Percentiles rank a stretch among this genome's conserved stretches.
Conservation (phyloP, 2,329 filamentous ascomycete species). For the Harringtonia lauricola region DNA sequence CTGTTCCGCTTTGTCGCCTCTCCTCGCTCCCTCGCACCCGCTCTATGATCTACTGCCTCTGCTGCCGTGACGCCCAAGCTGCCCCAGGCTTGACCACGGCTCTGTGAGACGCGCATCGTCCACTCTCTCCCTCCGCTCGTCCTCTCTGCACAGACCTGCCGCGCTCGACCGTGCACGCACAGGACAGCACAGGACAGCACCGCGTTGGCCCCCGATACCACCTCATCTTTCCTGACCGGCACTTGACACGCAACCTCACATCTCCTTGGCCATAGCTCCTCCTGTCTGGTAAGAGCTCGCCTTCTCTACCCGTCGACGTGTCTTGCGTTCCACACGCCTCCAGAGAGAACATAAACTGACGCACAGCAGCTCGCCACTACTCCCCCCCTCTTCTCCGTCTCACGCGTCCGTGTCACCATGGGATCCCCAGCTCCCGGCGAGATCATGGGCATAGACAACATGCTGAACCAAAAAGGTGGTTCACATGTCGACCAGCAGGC, state of each 20-base stretch:
- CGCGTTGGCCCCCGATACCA: too few relatives aligned
- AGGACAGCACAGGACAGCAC: too few relatives aligned
- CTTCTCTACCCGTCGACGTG: too few relatives aligned
- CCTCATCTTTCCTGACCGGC: too few relatives aligned
- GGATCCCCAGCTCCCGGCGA: conserved; percentile 33
- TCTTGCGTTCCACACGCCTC: too few relatives aligned
- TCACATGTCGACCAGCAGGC: conserved; percentile 18
- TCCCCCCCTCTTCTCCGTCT: background rate
- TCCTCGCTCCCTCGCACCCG: background rate
- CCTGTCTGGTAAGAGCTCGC: too few relatives aligned
- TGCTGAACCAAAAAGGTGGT: conserved; percentile 40
- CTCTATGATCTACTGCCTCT: background rate
- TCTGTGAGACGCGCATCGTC: background rate
- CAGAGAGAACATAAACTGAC: too few relatives aligned
- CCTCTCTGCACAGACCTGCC: background rate
- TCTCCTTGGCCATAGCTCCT: too few relatives aligned
- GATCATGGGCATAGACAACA: conserved; percentile 42
- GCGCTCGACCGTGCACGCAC: too few relatives aligned
- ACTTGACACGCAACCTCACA: too few relatives aligned
- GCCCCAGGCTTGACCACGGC: background rate
- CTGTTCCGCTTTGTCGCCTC: too few relatives aligned
- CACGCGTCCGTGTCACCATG: conserved; percentile 17
- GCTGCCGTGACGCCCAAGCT: background rate
- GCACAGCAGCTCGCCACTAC: background rate
- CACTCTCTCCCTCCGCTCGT: background rate